Percentiles rank a stretch among this genome's conserved stretches.
These are phyloP conservation scores for Septoria petroselini DNA, from an alignment of 2,329 filamentous ascomycete species.

Conservation along the genomic window DNA sequence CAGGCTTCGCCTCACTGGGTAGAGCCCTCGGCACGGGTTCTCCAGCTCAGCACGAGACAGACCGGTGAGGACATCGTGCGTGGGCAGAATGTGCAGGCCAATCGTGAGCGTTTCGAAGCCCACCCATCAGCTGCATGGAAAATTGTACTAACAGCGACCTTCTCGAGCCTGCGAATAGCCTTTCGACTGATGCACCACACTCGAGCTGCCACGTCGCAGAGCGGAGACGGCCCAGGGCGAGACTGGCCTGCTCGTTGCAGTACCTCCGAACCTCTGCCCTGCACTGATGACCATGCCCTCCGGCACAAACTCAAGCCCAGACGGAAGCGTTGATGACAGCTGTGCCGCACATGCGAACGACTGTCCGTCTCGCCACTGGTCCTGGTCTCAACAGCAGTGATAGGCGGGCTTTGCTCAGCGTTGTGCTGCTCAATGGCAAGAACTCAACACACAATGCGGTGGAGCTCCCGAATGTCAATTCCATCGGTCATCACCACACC, in stretches of 20 bases:
- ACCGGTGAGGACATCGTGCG: conserved; percentile 16
- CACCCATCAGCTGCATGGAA: conserved; percentile 20
- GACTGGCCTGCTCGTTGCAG: conserved; percentile 24
- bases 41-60: conserved; percentile 2
- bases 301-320: conserved; percentile 28
- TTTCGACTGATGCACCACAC: conserved; percentile 32
- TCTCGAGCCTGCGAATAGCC: conserved; percentile 30
- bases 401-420: conserved; percentile 39
- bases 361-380: conserved; percentile 44
- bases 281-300: conserved; percentile 42
- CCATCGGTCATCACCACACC: background rate
- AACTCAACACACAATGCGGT: conserved; percentile 22
- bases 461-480: conserved; percentile 4
- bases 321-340: conserved; percentile 23
- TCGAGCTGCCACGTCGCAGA: conserved; percentile 53
- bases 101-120: conserved; percentile 18
- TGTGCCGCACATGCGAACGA: conserved; percentile 42
- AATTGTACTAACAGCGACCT: conserved; percentile 25
- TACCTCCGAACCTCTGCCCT: conserved; percentile 21
- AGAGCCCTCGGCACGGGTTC: conserved; percentile 4
- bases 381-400: conserved; percentile 43
- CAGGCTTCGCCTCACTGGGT: conserved; percentile 11
- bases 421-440: conserved; percentile 39
- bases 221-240: conserved; percentile 49
- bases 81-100: conserved; percentile 15